Conservation (phyloP, 768 basidiomycete genomes). For the Lentinus brumalis region DNA sequence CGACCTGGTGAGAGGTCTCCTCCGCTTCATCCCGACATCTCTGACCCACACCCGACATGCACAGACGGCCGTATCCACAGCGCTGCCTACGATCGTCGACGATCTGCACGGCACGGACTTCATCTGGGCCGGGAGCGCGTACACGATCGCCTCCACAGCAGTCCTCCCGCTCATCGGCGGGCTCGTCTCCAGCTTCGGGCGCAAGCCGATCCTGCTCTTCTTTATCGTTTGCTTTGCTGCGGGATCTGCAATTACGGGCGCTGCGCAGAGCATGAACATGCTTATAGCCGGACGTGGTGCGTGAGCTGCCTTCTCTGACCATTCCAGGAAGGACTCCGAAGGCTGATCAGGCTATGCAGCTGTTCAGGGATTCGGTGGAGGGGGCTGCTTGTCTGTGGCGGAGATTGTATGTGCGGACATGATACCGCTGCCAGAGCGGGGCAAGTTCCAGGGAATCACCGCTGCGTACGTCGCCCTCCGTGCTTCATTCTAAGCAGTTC, state of each 20-base stretch:
- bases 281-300: conserved; percentile 39
- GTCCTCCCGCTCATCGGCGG: conserved; percentile 37
- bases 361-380: conserved; percentile 29
- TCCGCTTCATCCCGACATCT: no score
- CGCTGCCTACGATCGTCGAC: conserved; percentile 17
- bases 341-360: conserved; percentile 3
- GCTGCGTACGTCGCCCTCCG: neutral
- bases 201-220: conserved; percentile 26
- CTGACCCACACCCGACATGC: no score
- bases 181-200: conserved; percentile 18
- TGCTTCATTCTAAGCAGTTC: no score
- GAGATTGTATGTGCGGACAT: conserved; percentile 28
- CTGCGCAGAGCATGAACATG: conserved; percentile 41
- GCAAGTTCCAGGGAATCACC: conserved; percentile 32
- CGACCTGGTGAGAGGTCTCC: no score
- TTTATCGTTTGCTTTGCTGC: conserved; percentile 36
- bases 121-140: conserved; percentile 32
- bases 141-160: conserved; percentile 37
- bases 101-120: conserved; percentile 25
- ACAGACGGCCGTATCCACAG: conserved; percentile 24
- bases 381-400: conserved; percentile 19
- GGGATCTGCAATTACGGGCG: conserved; percentile 42
- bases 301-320: neutral
- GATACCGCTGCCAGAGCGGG: conserved; percentile 27
- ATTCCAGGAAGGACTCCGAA: neutral